These are phyloP conservation scores for Blastocystis sp. DNA, from an alignment of 352 stramenopile species.

Conservation along the genomic window DNA sequence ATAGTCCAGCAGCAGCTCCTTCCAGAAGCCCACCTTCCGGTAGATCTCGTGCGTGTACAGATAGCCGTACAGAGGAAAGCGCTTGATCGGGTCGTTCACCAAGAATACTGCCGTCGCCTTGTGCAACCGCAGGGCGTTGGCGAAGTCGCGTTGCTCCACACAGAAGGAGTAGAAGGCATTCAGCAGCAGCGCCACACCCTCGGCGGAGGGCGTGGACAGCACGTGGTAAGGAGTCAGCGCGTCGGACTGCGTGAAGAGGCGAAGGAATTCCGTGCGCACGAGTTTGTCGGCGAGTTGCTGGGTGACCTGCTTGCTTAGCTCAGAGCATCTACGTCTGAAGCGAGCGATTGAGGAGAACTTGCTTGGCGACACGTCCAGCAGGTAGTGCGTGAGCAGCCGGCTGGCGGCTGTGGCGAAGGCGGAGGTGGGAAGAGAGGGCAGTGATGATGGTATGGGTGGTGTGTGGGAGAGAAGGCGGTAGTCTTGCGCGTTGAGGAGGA, in stretches of 20 bases:
- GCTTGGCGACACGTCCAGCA: neutral
- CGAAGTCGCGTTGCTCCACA: constrained; percentile 51
- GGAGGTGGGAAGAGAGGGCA: neutral
- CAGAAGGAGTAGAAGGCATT: constrained; percentile 11
- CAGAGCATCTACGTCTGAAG: neutral
- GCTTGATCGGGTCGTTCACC: neutral
- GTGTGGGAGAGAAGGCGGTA: neutral
- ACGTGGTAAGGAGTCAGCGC: neutral
- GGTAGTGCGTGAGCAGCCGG: constrained; percentile 8
- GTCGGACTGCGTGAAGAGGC: neutral
- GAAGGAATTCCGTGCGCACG: constrained; percentile 10
- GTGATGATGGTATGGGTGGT: too few relatives aligned
- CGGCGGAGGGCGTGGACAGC: neutral
- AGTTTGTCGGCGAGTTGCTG: constrained; percentile 6
- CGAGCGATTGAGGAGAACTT: neutral
- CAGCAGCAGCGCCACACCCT: neutral
- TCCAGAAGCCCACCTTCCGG: constrained; percentile 61
- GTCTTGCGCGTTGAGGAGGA: neutral
- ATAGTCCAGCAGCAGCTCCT: constrained; percentile 44
- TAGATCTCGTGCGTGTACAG: constrained; percentile 42
- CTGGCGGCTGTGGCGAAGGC: constrained; percentile 29
- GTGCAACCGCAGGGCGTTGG: constrained; percentile 27
- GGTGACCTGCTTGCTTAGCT: neutral
- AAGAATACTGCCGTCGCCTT: constrained; percentile 9
- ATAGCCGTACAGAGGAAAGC: constrained; percentile 38